Base-by-base conservation (phyloP, 768 basidiomycete genomes). In the Royoungia palumana region DNA sequence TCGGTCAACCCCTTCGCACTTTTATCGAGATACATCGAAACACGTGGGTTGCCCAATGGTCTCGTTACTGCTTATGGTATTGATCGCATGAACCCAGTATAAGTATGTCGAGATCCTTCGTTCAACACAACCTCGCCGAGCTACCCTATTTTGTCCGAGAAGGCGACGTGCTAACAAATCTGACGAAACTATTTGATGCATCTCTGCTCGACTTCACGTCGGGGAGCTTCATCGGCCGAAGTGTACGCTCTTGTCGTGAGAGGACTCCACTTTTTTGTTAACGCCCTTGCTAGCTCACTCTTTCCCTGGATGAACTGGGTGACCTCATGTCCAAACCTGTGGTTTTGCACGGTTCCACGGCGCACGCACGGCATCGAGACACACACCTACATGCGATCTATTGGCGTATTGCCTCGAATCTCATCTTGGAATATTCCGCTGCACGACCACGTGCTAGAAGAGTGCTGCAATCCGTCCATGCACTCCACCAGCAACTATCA, bases 361-460 rank as follows among this genome's bases (percentile, higher is more conserved):
- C 30, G 28, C 38, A 37, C 4, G 40, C 28, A 35, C 28, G 44
- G 2, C 16, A 37, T 17, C 54, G 46, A 12, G 55, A 60, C 11
- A 41, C 41, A 22, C 62, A 46, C 19, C 46, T 63, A 13, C 47
- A 58, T 30, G 65, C 58, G 4, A 57, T 69, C 41, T 66, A 56
- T 41, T 61, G 54, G 55, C 67, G 62, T 22, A 61, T 64, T 5
- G 37, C 65, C 1, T 67, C 67, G 5, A 67, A 63, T 35, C 61
- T 67, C 14, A 58, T 69, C 17, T 47, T 67, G 21, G 67, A 67
- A 47, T 69, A 67, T 46, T 63, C 66, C 5, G 64, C 63, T 22
- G 56, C 59, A 14, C 60, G 62, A 28, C 55, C 49, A 7, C 68
- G 56, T 13, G 51, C 47, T 14, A 51, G 45, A 44, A 49, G 30